These are phyloP conservation scores for Eimeria brunetti DNA, from an alignment of 169 alveolate species.

Conservation along the genomic window DNA sequence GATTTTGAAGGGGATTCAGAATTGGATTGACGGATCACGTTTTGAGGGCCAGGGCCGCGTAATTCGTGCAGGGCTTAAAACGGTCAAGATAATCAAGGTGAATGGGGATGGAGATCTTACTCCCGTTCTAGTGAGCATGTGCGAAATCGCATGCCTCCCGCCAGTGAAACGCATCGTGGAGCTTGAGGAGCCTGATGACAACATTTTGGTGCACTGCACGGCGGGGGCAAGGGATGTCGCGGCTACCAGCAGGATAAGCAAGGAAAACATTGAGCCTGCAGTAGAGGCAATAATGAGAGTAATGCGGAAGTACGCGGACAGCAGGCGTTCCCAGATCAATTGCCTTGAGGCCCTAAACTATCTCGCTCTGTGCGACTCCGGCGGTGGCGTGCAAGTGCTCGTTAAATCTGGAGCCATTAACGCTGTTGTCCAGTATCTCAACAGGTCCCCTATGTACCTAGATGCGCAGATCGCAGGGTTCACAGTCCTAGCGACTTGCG, in stretches of 20 bases:
- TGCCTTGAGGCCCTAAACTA: constrained; percentile 89
- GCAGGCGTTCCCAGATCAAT: constrained; percentile 90
- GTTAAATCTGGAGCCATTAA: constrained; percentile 87
- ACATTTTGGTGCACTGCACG: constrained; percentile 89
- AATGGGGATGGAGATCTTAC: constrained; percentile 82
- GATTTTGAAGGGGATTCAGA: constrained; percentile 86
- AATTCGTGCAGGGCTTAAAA: constrained; percentile 89
- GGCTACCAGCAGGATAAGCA: constrained; percentile 83
- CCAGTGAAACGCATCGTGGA: constrained; percentile 90
- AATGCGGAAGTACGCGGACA: constrained; percentile 91
- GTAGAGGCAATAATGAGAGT: constrained; percentile 88
- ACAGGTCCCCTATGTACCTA: constrained; percentile 91
- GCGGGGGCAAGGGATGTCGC: constrained; percentile 87
- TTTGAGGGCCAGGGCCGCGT: constrained; percentile 89
- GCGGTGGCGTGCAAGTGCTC: constrained; percentile 85
- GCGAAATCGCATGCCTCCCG: constrained; percentile 87
- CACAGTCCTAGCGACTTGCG: constrained; percentile 86
- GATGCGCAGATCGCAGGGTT: constrained; percentile 91
- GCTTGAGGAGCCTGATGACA: constrained; percentile 91
- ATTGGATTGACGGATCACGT: constrained; percentile 90
- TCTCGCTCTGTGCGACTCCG: constrained; percentile 86
- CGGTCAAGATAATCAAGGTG: constrained; percentile 86
- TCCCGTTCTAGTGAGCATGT: constrained; percentile 82
- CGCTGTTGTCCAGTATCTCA: constrained; percentile 88
- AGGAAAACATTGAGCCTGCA: constrained; percentile 84